Base-by-base conservation (phyloP, 495 filamentous ascomycete genomes). In the Stereocaulon alpinum region DNA sequence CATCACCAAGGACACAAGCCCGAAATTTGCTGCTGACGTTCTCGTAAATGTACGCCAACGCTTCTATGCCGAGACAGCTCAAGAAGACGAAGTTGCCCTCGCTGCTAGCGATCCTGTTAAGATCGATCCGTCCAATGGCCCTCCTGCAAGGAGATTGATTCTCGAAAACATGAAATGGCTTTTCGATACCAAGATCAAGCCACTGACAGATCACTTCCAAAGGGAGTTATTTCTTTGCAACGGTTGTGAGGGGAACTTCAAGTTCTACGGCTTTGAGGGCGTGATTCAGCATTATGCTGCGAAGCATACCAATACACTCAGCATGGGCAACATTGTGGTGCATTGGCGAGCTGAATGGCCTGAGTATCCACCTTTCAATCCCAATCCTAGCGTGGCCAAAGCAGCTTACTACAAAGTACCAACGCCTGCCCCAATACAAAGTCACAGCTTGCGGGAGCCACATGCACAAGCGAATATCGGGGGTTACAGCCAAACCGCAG, bases 161-260 rank as follows among this genome's bases (percentile, higher is more conserved):
- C 73, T 92, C 59, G 87, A 91, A 65, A 89, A 89, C 67, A 89
- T 92, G 87, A 91, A 87, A 69, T 91, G 83, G 82, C 73, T 91
- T 32, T 89, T 84, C 62, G 86, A 90, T 61, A 82, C 76, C 58
- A 89, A 88, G 68, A 76, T 92, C 64, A 85, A 82, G 63, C 81
- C 82, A 6, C 64, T 78, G 30, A 87, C 84, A 0, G 83, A 86
- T 58, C 60, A 70, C 17, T 77, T 76, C 59, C 70, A 72, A 27
- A 86, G 83, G 63, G 86, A 90, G 60, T 68, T 89, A 14, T 91
- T 92, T 68, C 79, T 84, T 58, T 92, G 88, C 69, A 84, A 81
- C 66, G 79, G 74, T 22, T 89, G 86, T 63, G 80, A 83, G 47
- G 73, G 73, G 22, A 80, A 78, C 61, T 69, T 68, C 60, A 85